A percentile compares a stretch with the other conserved stretches of the same genome.
Conservation (phyloP, 371 early-diverging fungal genomes). For the Smittium culicis region DNA sequence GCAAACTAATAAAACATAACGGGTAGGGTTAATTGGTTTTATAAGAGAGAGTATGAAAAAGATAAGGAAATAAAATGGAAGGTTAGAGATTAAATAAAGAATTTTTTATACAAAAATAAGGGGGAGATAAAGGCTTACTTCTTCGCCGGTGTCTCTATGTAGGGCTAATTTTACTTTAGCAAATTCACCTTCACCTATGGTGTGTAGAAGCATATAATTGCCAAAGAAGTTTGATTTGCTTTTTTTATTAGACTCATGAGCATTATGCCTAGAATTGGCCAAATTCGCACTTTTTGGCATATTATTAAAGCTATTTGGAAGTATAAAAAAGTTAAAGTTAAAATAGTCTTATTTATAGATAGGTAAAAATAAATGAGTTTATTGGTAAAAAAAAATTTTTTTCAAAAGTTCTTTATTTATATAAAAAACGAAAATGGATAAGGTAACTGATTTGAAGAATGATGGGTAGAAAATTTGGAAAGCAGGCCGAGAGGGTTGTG, state of each 20-base stretch:
- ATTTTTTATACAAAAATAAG: constrained; percentile 13
- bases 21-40: background rate
- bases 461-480: background rate
- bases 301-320: background rate
- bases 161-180: constrained; percentile 94
- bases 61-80: too few relatives aligned
- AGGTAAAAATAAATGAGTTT: background rate
- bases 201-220: constrained; percentile 85
- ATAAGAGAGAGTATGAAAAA: constrained; percentile 1
- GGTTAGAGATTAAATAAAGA: constrained; percentile 10
- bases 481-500: background rate
- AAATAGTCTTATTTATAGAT: background rate
- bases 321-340: background rate
- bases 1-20: constrained; percentile 42
- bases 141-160: constrained; percentile 73
- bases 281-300: background rate
- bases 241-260: constrained; percentile 13
- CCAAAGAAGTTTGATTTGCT: constrained; percentile 58
- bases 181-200: constrained; percentile 96
- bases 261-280: background rate
- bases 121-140: constrained; percentile 42
- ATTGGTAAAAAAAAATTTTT: background rate
- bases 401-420: background rate
- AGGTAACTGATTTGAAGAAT: background rate
- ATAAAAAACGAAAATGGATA: background rate